A percentile compares a stretch with the other conserved stretches of the same genome.
Conservation (phyloP, 176 grass and related monocot species). For the Ensete glaucum region DNA sequence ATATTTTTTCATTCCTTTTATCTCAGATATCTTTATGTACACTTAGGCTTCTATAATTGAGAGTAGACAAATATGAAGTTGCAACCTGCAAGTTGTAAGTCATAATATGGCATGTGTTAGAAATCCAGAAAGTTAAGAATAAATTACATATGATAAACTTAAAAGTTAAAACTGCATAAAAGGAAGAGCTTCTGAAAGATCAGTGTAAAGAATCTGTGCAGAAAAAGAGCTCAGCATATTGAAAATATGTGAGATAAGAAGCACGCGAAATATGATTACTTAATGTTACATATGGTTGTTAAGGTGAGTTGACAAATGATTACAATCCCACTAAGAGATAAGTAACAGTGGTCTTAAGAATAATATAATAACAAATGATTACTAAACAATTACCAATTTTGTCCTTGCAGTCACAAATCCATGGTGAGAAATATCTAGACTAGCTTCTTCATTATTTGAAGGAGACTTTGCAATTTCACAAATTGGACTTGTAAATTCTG, state of each 20-base stretch:
- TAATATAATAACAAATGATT: background rate
- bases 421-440: conserved; percentile 29
- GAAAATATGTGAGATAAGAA: background rate
- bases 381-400: conserved; percentile 56
- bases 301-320: background rate
- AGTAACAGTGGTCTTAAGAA: background rate
- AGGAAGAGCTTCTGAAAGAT: too few relatives aligned
- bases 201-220: too few relatives aligned
- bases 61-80: background rate
- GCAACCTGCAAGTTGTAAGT: background rate
- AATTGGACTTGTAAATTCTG: conserved; percentile 83
- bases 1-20: too few relatives aligned
- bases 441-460: conserved; percentile 58
- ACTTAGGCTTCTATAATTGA: too few relatives aligned
- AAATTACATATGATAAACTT: background rate
- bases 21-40: too few relatives aligned
- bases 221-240: background rate
- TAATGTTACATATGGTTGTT: background rate
- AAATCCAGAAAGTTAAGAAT: background rate
- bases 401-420: conserved; percentile 71
- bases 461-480: conserved; percentile 65
- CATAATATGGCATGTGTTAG: background rate
- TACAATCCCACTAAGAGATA: background rate
- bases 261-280: background rate
- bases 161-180: background rate